phyloP scores from a whole-genome alignment of 1,139 yeast species.

The Petasospora rhodanensis region DNA sequence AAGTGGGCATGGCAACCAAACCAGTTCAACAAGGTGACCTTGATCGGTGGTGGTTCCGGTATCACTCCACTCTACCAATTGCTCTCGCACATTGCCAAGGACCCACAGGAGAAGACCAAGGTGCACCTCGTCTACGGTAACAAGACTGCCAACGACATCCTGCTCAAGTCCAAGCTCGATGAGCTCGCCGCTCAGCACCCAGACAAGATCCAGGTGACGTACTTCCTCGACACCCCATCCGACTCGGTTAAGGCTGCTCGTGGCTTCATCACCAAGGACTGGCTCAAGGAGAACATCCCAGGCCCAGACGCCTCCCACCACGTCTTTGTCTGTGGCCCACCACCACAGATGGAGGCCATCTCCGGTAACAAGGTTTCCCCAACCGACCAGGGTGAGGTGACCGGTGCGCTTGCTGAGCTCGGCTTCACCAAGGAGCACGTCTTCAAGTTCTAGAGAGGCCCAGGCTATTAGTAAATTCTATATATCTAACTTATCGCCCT shows the following conservation, averaged over 20 bases:
- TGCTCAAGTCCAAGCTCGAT: slow-evolving; percentile 75
- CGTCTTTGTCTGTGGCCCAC: slow-evolving; percentile 89
- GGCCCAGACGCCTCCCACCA: slow-evolving; percentile 58
- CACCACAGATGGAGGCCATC: slow-evolving; percentile 75
- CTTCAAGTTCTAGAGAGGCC: slow-evolving; percentile 79
- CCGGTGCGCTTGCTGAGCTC: slow-evolving; percentile 82
- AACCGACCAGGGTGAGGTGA: slow-evolving; percentile 89
- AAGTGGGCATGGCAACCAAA: slow-evolving; percentile 94
- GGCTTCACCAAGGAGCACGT: slow-evolving; percentile 88
- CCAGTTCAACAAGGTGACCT: slow-evolving; percentile 70
- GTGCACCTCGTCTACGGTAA: slow-evolving; percentile 78
- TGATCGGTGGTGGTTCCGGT: slow-evolving; percentile 96
- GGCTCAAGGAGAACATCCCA: slow-evolving; percentile 52
- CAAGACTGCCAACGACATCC: slow-evolving; percentile 69
- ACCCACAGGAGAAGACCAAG: slow-evolving; percentile 83
- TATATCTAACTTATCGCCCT: too few relatives aligned
- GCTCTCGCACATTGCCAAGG: slow-evolving; percentile 59
- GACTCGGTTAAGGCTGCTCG: slow-evolving; percentile 51
- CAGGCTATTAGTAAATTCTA: too few relatives aligned
- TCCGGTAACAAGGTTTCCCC: slow-evolving; percentile 87
- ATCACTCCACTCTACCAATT: slow-evolving; percentile 93
- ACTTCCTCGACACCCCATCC: slow-evolving; percentile 68
- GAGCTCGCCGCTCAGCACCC: slow-evolving; percentile 58
- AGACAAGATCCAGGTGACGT: slow-evolving; percentile 69
- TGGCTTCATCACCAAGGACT: slow-evolving; percentile 75